A percentile compares a stretch with the other conserved stretches of the same genome.
phyloP scores from a whole-genome alignment of 495 filamentous ascomycete species.

The Haplographium delicatum region DNA sequence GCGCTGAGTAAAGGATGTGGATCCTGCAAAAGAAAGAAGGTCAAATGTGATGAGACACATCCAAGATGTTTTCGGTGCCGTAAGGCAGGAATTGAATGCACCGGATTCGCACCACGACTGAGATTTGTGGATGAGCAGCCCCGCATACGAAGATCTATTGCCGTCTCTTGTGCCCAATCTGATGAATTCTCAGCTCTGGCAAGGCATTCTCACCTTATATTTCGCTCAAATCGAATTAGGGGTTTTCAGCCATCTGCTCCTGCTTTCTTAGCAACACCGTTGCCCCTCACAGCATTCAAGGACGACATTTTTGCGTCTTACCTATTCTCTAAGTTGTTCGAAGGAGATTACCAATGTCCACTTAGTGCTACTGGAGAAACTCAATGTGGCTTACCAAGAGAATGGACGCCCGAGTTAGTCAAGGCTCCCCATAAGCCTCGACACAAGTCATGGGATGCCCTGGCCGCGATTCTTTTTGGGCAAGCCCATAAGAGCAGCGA shows the following conservation, averaged over 20 bases:
- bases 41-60: constrained; percentile 9
- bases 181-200: no score
- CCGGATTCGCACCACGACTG: neutral
- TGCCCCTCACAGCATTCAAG: constrained; percentile 1
- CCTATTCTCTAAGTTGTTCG: neutral
- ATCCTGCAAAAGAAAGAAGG: constrained; percentile 5
- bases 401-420: constrained; percentile 2
- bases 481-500: neutral
- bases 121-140: constrained; percentile 8
- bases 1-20: constrained; percentile 5
- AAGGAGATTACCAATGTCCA: neutral
- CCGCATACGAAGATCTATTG: neutral
- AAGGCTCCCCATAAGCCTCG: neutral
- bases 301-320: constrained; percentile 1
- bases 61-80: neutral
- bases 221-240: neutral
- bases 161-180: neutral
- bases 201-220: neutral
- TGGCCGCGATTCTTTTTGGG: constrained; percentile 4
- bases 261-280: neutral
- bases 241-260: neutral
- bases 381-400: neutral
- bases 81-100: neutral
- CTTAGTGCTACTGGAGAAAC: neutral
- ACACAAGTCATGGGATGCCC: constrained; percentile 3